phyloP scores from a whole-genome alignment of 164 flowering plant species.

The Buxus sempervirens region DNA sequence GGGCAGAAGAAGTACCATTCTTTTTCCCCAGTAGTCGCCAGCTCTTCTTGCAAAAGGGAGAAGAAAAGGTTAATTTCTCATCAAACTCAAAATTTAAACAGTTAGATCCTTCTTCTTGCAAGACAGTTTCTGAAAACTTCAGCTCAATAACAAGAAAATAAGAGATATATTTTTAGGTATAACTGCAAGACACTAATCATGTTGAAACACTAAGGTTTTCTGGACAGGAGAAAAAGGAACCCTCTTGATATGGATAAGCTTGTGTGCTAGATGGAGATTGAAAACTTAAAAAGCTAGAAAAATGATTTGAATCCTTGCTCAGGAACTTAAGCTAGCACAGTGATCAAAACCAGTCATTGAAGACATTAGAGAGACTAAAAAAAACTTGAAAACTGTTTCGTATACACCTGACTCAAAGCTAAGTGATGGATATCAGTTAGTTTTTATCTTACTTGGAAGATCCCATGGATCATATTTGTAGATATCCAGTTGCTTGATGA shows the following conservation, averaged over 20 bases:
- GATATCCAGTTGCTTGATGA: conserved; percentile 72
- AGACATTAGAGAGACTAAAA: not conserved
- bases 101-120: too few species aligned
- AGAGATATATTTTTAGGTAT: not conserved
- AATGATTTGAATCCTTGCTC: too few species aligned
- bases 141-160: not conserved
- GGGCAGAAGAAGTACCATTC: conserved; percentile 99
- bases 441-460: conserved; percentile 61
- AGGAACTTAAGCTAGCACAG: not conserved
- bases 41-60: conserved; percentile 32
- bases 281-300: too few species aligned
- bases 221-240: not conserved
- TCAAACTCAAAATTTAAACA: conserved; percentile 6
- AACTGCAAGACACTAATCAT: not conserved
- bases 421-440: conserved; percentile 1
- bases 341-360: not conserved
- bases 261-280: too few species aligned
- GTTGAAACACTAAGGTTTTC: too few species aligned
- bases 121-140: not conserved
- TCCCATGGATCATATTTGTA: conserved; percentile 87
- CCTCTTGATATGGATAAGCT: too few species aligned
- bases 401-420: not conserved
- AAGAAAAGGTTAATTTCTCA: not conserved
- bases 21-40: conserved; percentile 81
- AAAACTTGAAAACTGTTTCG: not conserved